phyloP scores from a whole-genome alignment of 345 rosid species.

The Boechera stricta region DNA sequence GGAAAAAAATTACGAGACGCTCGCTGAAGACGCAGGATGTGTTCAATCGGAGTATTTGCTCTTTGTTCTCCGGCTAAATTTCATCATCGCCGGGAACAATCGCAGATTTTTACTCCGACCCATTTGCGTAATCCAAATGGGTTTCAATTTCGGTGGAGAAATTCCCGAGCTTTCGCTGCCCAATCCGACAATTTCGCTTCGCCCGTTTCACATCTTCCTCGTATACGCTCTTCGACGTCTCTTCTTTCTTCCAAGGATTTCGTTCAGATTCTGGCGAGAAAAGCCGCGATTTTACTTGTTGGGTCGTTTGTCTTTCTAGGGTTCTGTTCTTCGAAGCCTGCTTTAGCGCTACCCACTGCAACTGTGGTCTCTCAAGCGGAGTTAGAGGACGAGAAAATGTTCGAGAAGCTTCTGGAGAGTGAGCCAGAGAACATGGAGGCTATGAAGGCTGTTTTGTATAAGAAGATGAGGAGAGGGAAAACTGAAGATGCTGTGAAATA shows the following conservation, averaged over 20 bases:
- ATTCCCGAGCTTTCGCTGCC: conserved; percentile 38
- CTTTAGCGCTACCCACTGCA: conserved; percentile 53
- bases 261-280: conserved; percentile 47
- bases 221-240: conserved; percentile 14
- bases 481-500: conserved; percentile 64
- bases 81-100: conserved; percentile 34
- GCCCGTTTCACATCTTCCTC: conserved; percentile 41
- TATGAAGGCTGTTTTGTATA: conserved; percentile 67
- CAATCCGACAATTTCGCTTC: conserved; percentile 20
- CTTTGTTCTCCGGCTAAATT: conserved; percentile 37
- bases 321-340: conserved; percentile 50
- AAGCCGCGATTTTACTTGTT: conserved; percentile 54
- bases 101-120: conserved; percentile 19
- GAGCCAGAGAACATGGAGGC: conserved; percentile 77
- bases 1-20: not conserved
- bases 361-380: conserved; percentile 43
- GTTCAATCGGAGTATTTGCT: conserved; percentile 22
- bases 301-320: conserved; percentile 68
- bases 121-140: conserved; percentile 23
- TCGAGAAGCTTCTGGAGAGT: conserved; percentile 66
- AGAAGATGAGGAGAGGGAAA: conserved; percentile 82
- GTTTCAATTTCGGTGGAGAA: conserved; percentile 29
- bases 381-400: conserved; percentile 60
- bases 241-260: conserved; percentile 38
- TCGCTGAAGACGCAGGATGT: conserved; percentile 7